Evolutionary conservation across 768 basidiomycete species (phyloP).

Genomic region (Auricularia heimuer): DNA sequence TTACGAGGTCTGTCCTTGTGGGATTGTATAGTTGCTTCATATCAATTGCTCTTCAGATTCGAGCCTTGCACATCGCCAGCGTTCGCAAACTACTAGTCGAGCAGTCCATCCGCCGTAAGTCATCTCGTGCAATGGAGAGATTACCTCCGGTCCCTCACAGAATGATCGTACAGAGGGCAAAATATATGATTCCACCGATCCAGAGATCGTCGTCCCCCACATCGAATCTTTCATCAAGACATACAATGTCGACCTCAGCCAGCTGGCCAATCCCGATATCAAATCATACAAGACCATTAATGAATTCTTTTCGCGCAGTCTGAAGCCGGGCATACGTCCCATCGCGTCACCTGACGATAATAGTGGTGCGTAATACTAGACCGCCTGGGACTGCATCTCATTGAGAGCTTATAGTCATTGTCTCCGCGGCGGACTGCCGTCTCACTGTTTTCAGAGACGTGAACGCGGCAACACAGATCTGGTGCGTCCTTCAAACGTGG

Average conservation of each 20-base stretch:
- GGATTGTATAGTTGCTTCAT: no score
- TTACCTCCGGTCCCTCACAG: neutral
- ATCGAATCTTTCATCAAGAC: constrained; percentile 45
- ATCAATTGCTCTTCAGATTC: constrained; percentile 1
- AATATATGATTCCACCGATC: constrained; percentile 44
- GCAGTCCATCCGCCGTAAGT: constrained; percentile 35
- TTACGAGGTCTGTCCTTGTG: constrained; percentile 29
- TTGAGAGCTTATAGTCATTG: constrained; percentile 27
- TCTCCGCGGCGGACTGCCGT: constrained; percentile 64
- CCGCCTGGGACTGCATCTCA: no score
- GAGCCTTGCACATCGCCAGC: constrained; percentile 34
- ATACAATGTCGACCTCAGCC: constrained; percentile 43
- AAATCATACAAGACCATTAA: constrained; percentile 61
- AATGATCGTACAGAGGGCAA: constrained; percentile 34
- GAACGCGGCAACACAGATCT: constrained; percentile 53
- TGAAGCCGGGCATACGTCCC: constrained; percentile 51
- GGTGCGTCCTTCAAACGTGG: constrained; percentile 30
- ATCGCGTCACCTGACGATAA: constrained; percentile 46
- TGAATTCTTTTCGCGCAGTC: constrained; percentile 61
- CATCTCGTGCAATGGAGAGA: neutral
- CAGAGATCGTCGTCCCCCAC: constrained; percentile 20
- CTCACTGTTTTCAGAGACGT: constrained; percentile 57
- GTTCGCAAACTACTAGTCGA: constrained; percentile 44
- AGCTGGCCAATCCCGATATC: constrained; percentile 57
- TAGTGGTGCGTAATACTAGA: neutral